These are phyloP conservation scores for Suhomyces choctaworum DNA, from an alignment of 1,139 yeast species.

Conservation along the genomic window DNA sequence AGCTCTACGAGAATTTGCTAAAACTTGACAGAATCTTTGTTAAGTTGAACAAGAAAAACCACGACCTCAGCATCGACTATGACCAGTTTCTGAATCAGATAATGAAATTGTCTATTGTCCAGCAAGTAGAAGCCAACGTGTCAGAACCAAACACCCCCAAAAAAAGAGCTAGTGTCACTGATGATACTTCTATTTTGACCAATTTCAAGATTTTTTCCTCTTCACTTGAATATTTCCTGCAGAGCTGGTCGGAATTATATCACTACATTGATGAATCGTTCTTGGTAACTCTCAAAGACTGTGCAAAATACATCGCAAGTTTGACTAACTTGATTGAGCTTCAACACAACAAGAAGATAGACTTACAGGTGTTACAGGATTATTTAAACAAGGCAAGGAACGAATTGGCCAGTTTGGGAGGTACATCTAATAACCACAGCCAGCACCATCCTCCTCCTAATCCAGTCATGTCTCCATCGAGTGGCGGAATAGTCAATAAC, in stretches of 20 bases:
- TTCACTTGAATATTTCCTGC: constrained; percentile 51
- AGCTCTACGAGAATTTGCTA: constrained; percentile 76
- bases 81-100: constrained; percentile 71
- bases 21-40: constrained; percentile 78
- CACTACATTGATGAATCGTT: constrained; percentile 78
- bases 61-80: constrained; percentile 71
- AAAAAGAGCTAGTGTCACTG: constrained; percentile 10
- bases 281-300: constrained; percentile 77
- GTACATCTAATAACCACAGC: constrained; percentile 49
- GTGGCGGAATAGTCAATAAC: constrained; percentile 40
- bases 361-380: constrained; percentile 81
- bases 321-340: constrained; percentile 75
- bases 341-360: constrained; percentile 89
- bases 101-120: constrained; percentile 62
- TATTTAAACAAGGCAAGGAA: constrained; percentile 68
- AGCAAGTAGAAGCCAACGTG: constrained; percentile 16
- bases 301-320: constrained; percentile 80
- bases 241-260: constrained; percentile 44
- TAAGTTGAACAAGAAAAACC: constrained; percentile 71
- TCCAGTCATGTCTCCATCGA: constrained; percentile 28
- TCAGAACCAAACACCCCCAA: constrained; percentile 13
- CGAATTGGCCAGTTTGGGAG: constrained; percentile 63
- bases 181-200: constrained; percentile 21
- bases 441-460: constrained; percentile 32
- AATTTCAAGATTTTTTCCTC: constrained; percentile 45